phyloP scores from a whole-genome alignment of 2,329 filamentous ascomycete species.

The Dactylonectria macrodidyma region DNA sequence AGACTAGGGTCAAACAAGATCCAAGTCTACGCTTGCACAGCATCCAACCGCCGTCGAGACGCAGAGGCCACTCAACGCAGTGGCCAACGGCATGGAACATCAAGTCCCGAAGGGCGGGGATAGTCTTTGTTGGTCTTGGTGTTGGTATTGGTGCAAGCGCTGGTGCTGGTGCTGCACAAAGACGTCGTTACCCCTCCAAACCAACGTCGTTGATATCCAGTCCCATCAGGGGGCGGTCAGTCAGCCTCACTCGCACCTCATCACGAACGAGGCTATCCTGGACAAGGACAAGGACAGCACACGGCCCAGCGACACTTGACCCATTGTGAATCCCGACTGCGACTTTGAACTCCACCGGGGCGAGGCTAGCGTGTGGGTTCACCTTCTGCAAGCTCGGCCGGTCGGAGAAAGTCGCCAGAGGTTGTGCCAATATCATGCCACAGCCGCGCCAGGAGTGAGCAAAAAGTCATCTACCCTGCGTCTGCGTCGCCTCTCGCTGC shows the following conservation, averaged over 20 bases:
- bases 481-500: slow-evolving; percentile 13
- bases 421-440: slow-evolving; percentile 43
- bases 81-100: slow-evolving; percentile 12
- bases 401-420: slow-evolving; percentile 35
- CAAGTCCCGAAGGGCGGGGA: slow-evolving; percentile 22
- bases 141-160: not conserved
- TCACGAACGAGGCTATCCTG: slow-evolving; percentile 48
- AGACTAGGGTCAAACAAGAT: slow-evolving; percentile 10
- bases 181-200: slow-evolving; percentile 34
- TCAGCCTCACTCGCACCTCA: slow-evolving; percentile 46
- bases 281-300: slow-evolving; percentile 28
- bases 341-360: slow-evolving; percentile 25
- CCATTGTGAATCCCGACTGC: slow-evolving; percentile 30
- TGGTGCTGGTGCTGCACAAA: not conserved
- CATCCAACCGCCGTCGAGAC: not conserved
- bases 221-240: slow-evolving; percentile 45
- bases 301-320: slow-evolving; percentile 11
- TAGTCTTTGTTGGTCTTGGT: not conserved
- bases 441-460: slow-evolving; percentile 7
- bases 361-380: slow-evolving; percentile 35
- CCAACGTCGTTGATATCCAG: slow-evolving; percentile 41
- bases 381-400: slow-evolving; percentile 29
- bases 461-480: slow-evolving; percentile 28
- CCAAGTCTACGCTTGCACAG: slow-evolving; percentile 20
- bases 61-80: slow-evolving; percentile 5